Percentiles rank a stretch among this genome's conserved stretches.
Evolutionary conservation across 371 early-diverging fungal species (phyloP).

Genomic region (Lichtheimia ornata): DNA sequence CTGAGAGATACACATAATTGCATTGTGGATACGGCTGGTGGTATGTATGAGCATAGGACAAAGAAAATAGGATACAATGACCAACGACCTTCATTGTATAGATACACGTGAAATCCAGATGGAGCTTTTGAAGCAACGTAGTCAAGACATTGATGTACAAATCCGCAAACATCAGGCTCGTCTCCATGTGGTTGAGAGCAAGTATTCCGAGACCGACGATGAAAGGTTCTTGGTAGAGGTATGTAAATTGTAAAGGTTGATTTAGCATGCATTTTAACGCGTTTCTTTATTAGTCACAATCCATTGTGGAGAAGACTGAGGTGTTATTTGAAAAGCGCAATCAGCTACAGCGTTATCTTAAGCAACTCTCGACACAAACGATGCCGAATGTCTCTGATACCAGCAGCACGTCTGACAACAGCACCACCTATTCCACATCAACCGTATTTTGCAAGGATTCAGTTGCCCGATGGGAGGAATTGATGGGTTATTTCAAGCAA

Average conservation of each 20-base stretch:
- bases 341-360: constrained; percentile 40
- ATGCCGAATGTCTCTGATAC: constrained; percentile 22
- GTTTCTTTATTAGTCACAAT: constrained; percentile 28
- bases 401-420: background rate
- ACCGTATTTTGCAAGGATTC: constrained; percentile 39
- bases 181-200: constrained; percentile 38
- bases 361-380: constrained; percentile 26
- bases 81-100: constrained; percentile 12
- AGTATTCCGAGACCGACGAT: constrained; percentile 20
- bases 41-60: constrained; percentile 30
- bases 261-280: too few relatives aligned
- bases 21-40: constrained; percentile 46
- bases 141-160: constrained; percentile 60
- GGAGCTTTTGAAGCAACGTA: constrained; percentile 49
- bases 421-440: constrained; percentile 24
- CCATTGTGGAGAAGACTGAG: constrained; percentile 44
- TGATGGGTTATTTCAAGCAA: constrained; percentile 48
- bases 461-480: constrained; percentile 40
- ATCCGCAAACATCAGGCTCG: constrained; percentile 55
- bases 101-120: constrained; percentile 64
- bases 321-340: constrained; percentile 47
- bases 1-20: constrained; percentile 52
- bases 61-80: background rate
- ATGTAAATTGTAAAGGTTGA: constrained; percentile 1
- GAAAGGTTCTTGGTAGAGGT: constrained; percentile 31